Base-by-base conservation (phyloP, 495 filamentous ascomycete genomes). In the Hypoxylon rickii region DNA sequence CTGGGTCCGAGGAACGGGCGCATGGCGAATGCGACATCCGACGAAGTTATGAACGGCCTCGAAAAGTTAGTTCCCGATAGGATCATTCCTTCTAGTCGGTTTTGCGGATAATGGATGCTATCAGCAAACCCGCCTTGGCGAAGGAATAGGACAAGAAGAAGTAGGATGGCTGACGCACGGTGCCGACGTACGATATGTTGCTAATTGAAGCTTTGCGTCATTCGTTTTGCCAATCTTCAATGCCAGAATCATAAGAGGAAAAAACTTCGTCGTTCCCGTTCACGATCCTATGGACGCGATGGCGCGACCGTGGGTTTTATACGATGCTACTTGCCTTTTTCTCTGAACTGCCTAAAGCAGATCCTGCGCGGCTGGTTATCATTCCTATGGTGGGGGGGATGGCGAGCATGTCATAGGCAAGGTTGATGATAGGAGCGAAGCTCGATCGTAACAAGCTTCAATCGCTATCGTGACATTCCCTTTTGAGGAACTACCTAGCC, bases 261-360 rank as follows among this genome's bases (percentile, higher is more conserved):
- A n/a, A n/a, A n/a, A n/a, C 37, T 24, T 12, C 47, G 20, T 12
- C 18, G 3, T 17, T 45, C 16, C 2, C 38, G 34, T 44, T 29
- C 24, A 4, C 10, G 10, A 4, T 29, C 24, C 24, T 29, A 29
- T 10, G 10, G 4, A 29, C 24, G 10, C n/a, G n/a, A n/a, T n/a
- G n/a, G n/a, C n/a, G n/a, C n/a, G n/a, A n/a, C n/a, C n/a, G n/a
- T n/a, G n/a, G n/a, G n/a, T n/a, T n/a, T n/a, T n/a, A n/a, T n/a
- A n/a, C n/a, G n/a, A n/a, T 29, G 24, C 3, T 34, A 8, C 12
- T 38, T 38, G 3, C 4, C 4, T 38, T 33, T 12, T 13, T 22
- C 3, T 43, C 17, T 7, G 21, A 48, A 51, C 44, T 61, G 50
- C 57, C 57, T 61, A 61, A 61, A 55, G n/a, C 17, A 44, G 49